Evolutionary conservation across 768 basidiomycete species (phyloP).

Genomic region (Lactifluus echinatus): DNA sequence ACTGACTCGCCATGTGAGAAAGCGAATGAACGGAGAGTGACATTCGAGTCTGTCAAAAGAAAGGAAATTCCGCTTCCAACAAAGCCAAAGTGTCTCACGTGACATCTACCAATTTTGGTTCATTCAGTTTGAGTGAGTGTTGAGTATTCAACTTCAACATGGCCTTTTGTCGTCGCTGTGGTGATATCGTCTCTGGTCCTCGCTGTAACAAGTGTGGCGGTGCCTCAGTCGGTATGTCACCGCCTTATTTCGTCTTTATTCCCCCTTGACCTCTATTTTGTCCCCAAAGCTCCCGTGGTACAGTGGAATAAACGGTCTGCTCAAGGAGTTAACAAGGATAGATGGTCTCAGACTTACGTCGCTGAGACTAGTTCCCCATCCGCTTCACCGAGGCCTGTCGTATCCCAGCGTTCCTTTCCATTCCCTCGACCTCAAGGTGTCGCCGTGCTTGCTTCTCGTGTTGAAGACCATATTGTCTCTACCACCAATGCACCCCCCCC

Average conservation of each 20-base stretch:
- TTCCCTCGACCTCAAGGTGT: constrained; percentile 44
- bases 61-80: background rate
- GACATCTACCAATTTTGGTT: no score
- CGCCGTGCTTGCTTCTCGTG: constrained; percentile 36
- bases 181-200: constrained; percentile 63
- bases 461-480: constrained; percentile 51
- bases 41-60: background rate
- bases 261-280: background rate
- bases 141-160: no score
- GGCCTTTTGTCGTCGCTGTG: constrained; percentile 83
- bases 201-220: constrained; percentile 75
- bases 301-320: constrained; percentile 48
- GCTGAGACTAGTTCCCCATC: constrained; percentile 42
- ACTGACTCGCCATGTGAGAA: constrained; percentile 24
- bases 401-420: constrained; percentile 16
- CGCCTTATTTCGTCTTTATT: background rate
- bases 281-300: constrained; percentile 50
- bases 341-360: constrained; percentile 76
- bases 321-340: constrained; percentile 44
- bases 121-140: no score
- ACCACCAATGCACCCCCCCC: constrained; percentile 43
- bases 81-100: constrained; percentile 10
- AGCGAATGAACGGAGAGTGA: background rate
- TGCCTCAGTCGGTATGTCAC: constrained; percentile 58
- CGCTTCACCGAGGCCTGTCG: constrained; percentile 25